Percentiles rank a stretch among this genome's conserved stretches.
Evolutionary conservation across 345 rosid genomes (phyloP).

Genomic region (Citrus sinensis): DVS_A1.0 CM039163.1:27480501-27481000

Average conservation of each 20-base stretch:
- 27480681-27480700: conserved; percentile 85
- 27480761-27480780: conserved; percentile 62
- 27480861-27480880: not conserved
- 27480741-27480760: conserved; percentile 78
- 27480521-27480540: not conserved
- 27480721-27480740: conserved; percentile 95
- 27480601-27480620: conserved; percentile 64
- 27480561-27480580: not conserved
- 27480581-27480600: conserved; percentile 40
- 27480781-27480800: not conserved
- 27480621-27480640: conserved; percentile 87
- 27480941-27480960: conserved; percentile 91
- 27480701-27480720: conserved; percentile 81
- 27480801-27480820: not conserved
- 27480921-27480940: conserved; percentile 84
- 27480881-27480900: conserved; percentile 62
- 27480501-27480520: not conserved
- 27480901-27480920: conserved; percentile 83
- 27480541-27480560: not conserved
- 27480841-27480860: no score
- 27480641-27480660: conserved; percentile 89
- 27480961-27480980: conserved; percentile 99
- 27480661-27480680: conserved; percentile 73
- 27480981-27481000: conserved; percentile 78
- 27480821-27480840: not conserved